Evolutionary conservation across 2,329 filamentous ascomycete genomes (phyloP), one percentile per base, ranked within the genome.

Genomic region (Sporothrix brasiliensis): DNA sequence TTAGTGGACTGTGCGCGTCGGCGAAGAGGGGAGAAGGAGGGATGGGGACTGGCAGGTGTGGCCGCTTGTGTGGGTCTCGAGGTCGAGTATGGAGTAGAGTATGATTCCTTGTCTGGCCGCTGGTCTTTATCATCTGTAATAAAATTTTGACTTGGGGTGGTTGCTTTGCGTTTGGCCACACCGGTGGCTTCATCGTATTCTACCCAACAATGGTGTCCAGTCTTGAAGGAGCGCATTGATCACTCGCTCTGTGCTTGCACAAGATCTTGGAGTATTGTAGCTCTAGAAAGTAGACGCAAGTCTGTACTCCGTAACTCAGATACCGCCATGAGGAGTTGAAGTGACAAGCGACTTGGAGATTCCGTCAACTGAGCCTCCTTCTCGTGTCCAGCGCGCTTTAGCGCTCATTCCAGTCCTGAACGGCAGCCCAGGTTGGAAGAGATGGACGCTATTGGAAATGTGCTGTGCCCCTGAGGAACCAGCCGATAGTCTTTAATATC

Each of bases 1-100:
- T 52, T 63, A 71, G 73, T 73, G 71, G 71, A 54, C 69, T 70
- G 70, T 71, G 58, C 61, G 56, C 34, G 30, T 69, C 44, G 27
- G 56, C 53, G 39, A 58, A 54, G 39, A 65, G 39, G 41, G 39
- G 39, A n/a, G 39, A 41, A 30, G 34, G 56, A 24, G 56, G 34
- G 56, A 49, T 63, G 53, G 66, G 11, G 9, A 27, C 19, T 39
- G 34, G 14, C 67, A 70, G 72, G 69, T 73, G 70, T 73, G 71
- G 70, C 52, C 65, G 52, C 71, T 47, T 53, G 60, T 21, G 70
- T 74, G 72, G 69, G 67, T 68, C 69, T 68, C 44, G 41, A 60
- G 11, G 13, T 56, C 39, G 39, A 34, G 34, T 34, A n/a, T 60
- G 39, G 41, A 68, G 54, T n/a, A 60, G 52, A 68, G 41, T 34